Base-by-base conservation (phyloP, 2,329 filamentous ascomycete genomes). In the Teratosphaeria epicoccoides region DNA sequence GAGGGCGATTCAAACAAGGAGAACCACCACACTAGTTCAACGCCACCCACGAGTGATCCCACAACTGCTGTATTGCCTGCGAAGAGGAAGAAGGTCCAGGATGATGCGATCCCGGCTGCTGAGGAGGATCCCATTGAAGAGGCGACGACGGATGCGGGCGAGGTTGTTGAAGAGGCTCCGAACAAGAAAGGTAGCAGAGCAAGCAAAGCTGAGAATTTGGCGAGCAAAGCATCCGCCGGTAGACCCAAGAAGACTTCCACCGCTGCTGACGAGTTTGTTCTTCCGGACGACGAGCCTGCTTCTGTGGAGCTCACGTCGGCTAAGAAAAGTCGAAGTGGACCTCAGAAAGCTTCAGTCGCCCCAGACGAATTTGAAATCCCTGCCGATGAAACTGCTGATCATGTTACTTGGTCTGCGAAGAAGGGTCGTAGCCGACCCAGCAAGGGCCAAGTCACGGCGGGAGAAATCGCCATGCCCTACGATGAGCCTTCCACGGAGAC, bases 21-120 rank as follows among this genome's bases (percentile, higher is more conserved):
- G 50, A 57, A 64, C 20, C 45, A 53, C 7, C 17, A 43, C 12
- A 24, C 24, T 6, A 58, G 57, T 20, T 60, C 58, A 1, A 66
- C 62, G 14, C 62, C 63, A 26, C 62, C 63, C 3, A 63, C 59
- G 10, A 64, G 61, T 49, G 59, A 66, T 49, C 60, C 59, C 6
- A 50, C 54, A 9, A 57, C 54, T 10, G 49, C 48, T 11, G 46
- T 52, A 6, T 45, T 47, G 0, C 24, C 24, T 20, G 14, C n/a
- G 12, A n/a, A 20, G 7, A n/a, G 17, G 20, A 46, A 25, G 4
- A 45, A 52, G n/a, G 24, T 17, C 4, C 28, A 52, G 40, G 20
- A 28, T 24, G 17, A 37, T 14, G 24, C 17, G 12, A 7, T 40
- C 14, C 48, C 43, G n/a, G n/a, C 33, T 20, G 33, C n/a, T 40